Evolutionary conservation across 768 basidiomycete genomes (phyloP), one percentile per base, ranked within the genome.

Genomic region (Asterophora lycoperdoides): DNA sequence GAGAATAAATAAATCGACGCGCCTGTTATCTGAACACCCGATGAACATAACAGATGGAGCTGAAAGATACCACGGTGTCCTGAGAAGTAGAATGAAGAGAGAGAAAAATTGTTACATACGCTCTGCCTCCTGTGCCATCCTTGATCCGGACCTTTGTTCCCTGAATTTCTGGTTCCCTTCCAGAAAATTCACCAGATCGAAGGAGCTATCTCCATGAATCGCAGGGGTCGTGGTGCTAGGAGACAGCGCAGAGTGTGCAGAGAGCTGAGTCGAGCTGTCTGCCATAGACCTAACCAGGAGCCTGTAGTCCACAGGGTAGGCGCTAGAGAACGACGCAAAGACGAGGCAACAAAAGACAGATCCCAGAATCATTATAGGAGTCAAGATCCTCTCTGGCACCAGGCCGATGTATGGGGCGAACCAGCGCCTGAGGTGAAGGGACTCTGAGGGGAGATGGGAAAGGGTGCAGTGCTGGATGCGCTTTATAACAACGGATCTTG

Each of bases 1-100:
- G 23, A 19, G 2, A 8, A 14, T 17, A 5, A 1, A 26, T 17
- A 34, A 17, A 8, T 6, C 8, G 18, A 33, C 58, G 18, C 42
- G 64, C 67, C 64, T 64, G 46, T 66, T 69, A 44, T 70, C 69
- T 4, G 62, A 55, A 39, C 68, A 71, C 17, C 68, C 67, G 42
- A 71, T 56, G 41, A 70, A 67, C 68, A 70, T 68, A 56, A 70
- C 67, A 1, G 64, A 62, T 44, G 70, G 68, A 8, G 53, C 68
- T 70, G 37, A 26, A 51, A 29, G 3, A 7, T 13, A 14, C 26
- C 1, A 32, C 8, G 9, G 2, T 41, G 26, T n/a, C 11, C 11
- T 29, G 14, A 50, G 35, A 19, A 13, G 48, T 9, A 41, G 18
- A 10, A 42, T 20, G 7, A 19, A 41, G 42, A 15, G 30, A 30